Base-by-base conservation (phyloP, 768 basidiomycete genomes). In the Auricularia heimuer region DNA sequence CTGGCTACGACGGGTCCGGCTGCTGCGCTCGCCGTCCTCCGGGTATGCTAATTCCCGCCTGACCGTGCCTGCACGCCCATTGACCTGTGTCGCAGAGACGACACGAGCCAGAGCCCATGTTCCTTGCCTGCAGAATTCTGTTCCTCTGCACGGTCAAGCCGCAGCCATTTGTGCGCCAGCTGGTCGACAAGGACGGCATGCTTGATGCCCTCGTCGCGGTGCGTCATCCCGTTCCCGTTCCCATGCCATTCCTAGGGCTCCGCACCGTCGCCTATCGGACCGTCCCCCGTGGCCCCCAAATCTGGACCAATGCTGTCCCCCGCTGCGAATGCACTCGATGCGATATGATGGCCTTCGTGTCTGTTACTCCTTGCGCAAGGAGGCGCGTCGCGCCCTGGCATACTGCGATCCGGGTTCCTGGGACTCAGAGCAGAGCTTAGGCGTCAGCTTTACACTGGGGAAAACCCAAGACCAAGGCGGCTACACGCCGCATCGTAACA, bases 121-220 rank as follows among this genome's bases (percentile, higher is more conserved):
- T 92, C 75, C 83, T 92, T 45, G 77, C 86, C 2, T 87, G 87
- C 4, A 85, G 90, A 33, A 87, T 92, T 45, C 80, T 93, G 8
- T 93, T 92, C 71, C 80, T 93, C 29, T 80, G 80, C 54, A 90
- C 90, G 0, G 85, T 82, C 8, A 64, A 63, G 72, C 79, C 10
- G 67, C 79, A 1, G 82, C 86, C 54, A 16, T 80, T 79, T 65
- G 78, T 91, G 65, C 75, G 77, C 65, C 78, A 78, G n/a, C 73
- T 91, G 6, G 84, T 91, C 8, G 88, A 92, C 72, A 2, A 71
- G 77, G 54, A 82, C 81, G 45, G 62, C 64, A 78, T 88, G 51
- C 74, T 86, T 60, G 88, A 90, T 24, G 80, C 88, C 62, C 80
- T 92, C 29, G 77, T 77, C 90, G 18, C 90, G 90, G 65, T 73